Conservation (phyloP, 371 early-diverging fungal species). For the Rhizopus sp. region DNA sequence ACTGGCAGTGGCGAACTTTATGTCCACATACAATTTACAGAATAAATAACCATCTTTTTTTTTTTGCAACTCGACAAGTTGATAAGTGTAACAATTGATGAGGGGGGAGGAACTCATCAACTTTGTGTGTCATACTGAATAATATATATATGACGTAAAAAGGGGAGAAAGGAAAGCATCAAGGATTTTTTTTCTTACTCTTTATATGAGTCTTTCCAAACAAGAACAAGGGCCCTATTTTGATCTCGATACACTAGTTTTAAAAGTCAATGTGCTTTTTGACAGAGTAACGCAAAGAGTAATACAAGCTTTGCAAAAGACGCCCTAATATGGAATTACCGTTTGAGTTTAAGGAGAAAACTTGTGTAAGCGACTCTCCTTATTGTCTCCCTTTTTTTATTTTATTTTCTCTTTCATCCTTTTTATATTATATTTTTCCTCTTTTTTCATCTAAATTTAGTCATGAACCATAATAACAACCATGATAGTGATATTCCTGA, state of each 20-base stretch:
- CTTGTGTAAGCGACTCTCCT: neutral
- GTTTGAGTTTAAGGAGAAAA: neutral
- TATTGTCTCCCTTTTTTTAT: neutral
- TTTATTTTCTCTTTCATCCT: constrained; percentile 2
- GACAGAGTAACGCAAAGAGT: neutral
- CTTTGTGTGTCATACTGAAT: constrained; percentile 87
- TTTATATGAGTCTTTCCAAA: too few relatives aligned
- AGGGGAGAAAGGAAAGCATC: constrained; percentile 88
- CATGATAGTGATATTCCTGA: constrained; percentile 77
- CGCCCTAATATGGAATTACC: neutral
- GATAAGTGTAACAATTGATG: constrained; percentile 5
- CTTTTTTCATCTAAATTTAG: neutral
- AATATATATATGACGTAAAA: constrained; percentile 94
- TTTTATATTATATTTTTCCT: neutral
- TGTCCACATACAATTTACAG: constrained; percentile 12
- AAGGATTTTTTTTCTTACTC: constrained; percentile 59
- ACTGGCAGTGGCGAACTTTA: constrained; percentile 47
- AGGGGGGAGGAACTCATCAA: constrained; percentile 76
- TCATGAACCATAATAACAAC: constrained; percentile 7
- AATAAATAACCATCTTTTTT: neutral
- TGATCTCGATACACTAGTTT: too few relatives aligned
- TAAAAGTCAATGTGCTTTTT: neutral
- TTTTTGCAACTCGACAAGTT: neutral
- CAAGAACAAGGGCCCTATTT: too few relatives aligned
- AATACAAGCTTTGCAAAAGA: too few relatives aligned